Evolutionary conservation across 768 basidiomycete species (phyloP).

Genomic region (Dictyophora rubrovolvata): DNA sequence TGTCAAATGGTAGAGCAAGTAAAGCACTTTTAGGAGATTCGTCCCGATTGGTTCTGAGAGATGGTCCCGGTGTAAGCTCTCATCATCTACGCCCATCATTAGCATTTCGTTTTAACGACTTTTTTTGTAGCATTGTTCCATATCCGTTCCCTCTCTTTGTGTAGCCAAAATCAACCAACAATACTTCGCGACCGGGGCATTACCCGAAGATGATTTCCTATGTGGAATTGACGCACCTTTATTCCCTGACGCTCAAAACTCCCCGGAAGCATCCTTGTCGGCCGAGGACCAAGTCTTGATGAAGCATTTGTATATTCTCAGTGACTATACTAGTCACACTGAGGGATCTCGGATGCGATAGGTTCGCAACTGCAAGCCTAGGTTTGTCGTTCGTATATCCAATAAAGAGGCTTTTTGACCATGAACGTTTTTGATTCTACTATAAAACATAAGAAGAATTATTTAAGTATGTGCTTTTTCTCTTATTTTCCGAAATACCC

Average conservation of each 20-base stretch:
- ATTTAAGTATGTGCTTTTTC: too few species aligned
- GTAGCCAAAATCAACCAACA: neutral
- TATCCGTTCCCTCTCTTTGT: neutral
- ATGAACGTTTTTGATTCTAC: too few species aligned
- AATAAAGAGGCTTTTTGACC: too few species aligned
- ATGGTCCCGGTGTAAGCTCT: neutral
- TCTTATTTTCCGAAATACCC: too few species aligned
- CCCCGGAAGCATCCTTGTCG: neutral
- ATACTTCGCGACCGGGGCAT: constrained; percentile 1
- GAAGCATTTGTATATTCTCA: neutral
- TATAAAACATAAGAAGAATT: too few species aligned
- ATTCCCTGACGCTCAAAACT: neutral
- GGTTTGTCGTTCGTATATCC: too few species aligned
- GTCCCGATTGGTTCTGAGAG: neutral
- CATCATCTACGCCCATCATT: too few species aligned
- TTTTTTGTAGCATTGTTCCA: neutral
- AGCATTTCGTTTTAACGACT: neutral
- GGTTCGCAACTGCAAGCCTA: too few species aligned
- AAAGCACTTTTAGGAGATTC: constrained; percentile 1
- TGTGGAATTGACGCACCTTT: neutral
- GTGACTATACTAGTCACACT: neutral
- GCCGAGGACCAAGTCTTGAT: neutral
- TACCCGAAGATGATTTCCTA: neutral
- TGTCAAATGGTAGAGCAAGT: neutral
- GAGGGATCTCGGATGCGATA: neutral